Conservation (phyloP, 331 rosid genomes). For the Arachis monticola region DNA sequence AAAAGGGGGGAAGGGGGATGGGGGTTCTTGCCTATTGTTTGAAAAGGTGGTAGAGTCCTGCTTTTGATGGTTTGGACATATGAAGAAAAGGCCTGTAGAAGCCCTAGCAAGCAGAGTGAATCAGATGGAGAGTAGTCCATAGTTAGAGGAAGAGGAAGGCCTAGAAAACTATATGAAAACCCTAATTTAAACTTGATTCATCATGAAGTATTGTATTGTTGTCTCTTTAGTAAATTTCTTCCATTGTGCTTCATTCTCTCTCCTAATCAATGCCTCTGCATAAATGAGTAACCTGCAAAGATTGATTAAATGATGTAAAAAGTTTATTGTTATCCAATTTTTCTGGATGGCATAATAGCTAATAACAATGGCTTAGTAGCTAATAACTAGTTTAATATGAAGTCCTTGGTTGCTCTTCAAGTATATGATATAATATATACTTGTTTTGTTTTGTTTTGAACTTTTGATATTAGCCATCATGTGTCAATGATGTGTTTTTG, state of each 20-base stretch:
- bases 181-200: not conserved
- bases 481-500: not conserved
- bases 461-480: not conserved
- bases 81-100: no score
- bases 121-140: no score
- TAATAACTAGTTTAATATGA: not conserved
- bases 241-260: not conserved
- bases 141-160: no score
- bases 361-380: not conserved
- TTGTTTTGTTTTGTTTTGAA: constrained; percentile 8
- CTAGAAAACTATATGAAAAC: no score
- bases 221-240: not conserved
- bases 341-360: not conserved
- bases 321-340: constrained; percentile 2
- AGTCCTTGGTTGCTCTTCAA: not conserved
- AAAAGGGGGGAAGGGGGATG: no score
- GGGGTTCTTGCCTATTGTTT: no score
- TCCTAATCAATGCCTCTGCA: not conserved
- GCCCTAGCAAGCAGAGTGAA: no score
- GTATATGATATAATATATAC: not conserved
- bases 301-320: not conserved
- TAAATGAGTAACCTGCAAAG: not conserved
- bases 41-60: no score
- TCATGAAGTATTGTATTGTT: no score
- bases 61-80: no score